Conservation (phyloP, 1,284 basidiomycete genomes). For the Cryptococcus amylolentus region DNA sequence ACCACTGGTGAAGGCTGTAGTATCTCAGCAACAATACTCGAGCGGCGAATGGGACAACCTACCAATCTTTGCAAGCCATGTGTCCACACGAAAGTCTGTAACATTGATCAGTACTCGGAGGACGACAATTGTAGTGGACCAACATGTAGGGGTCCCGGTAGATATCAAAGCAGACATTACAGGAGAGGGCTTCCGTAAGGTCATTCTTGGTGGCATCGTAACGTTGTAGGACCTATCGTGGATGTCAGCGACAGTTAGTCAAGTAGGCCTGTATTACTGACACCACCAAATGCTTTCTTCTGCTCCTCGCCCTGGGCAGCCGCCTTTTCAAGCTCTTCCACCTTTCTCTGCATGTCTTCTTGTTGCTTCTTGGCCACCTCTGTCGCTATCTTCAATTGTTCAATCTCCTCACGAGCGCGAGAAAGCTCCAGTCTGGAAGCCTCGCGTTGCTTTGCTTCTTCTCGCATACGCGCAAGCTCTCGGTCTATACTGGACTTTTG, state of each 20-base stretch:
- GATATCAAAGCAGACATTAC: constrained; percentile 42
- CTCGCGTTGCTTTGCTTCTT: constrained; percentile 9
- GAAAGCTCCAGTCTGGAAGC: neutral
- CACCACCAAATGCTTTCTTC: constrained; percentile 8
- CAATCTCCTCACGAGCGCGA: constrained; percentile 2
- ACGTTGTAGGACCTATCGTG: constrained; percentile 20
- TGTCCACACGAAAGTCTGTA: constrained; percentile 45
- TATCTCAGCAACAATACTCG: constrained; percentile 1
- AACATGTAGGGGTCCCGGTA: constrained; percentile 46
- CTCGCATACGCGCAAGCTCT: neutral
- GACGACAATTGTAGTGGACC: constrained; percentile 7
- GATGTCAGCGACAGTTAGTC: neutral
- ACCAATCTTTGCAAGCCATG: constrained; percentile 44
- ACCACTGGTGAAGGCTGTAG: constrained; percentile 38
- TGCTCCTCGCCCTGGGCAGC: constrained; percentile 3
- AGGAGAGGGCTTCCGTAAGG: constrained; percentile 36
- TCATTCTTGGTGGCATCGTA: constrained; percentile 27
- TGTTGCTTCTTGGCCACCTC: constrained; percentile 8
- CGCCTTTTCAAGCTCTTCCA: constrained; percentile 13
- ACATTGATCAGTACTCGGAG: constrained; percentile 1
- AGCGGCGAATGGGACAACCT: constrained; percentile 3
- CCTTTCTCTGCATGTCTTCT: constrained; percentile 15
- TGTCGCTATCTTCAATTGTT: neutral
- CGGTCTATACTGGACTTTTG: neutral
- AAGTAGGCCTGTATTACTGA: neutral